phyloP scores from a whole-genome alignment of 768 basidiomycete genomes.

The Boletus pseudopeckii region DNA sequence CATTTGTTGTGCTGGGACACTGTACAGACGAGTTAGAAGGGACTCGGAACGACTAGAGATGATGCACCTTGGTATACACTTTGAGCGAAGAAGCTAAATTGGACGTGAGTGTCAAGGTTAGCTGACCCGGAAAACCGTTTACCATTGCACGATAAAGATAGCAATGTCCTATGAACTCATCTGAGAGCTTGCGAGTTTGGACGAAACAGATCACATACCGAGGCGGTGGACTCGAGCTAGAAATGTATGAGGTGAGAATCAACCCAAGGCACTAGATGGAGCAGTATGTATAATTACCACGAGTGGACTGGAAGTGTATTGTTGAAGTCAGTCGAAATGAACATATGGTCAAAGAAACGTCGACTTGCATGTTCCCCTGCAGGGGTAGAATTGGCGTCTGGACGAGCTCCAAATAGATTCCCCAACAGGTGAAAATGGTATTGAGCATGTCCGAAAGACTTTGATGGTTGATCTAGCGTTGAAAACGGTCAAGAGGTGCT shows the following conservation, averaged over 20 bases:
- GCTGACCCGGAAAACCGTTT: background rate
- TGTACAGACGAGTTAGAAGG: background rate
- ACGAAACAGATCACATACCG: slow-evolving; percentile 3
- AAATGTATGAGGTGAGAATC: background rate
- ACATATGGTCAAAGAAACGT: background rate
- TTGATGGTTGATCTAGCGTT: background rate
- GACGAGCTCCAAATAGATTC: slow-evolving; percentile 6
- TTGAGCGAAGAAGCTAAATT: slow-evolving; percentile 9
- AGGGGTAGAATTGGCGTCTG: background rate
- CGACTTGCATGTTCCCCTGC: slow-evolving; percentile 5
- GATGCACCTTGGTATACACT: slow-evolving; percentile 8
- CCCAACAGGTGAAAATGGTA: slow-evolving; percentile 8
- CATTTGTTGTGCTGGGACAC: slow-evolving; percentile 11
- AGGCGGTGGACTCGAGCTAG: slow-evolving; percentile 14
- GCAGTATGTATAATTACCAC: slow-evolving; percentile 4
- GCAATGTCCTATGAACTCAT: background rate
- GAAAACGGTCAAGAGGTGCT: background rate
- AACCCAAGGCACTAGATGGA: background rate
- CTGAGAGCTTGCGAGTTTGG: background rate
- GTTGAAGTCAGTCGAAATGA: background rate
- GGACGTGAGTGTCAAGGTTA: background rate
- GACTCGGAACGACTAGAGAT: background rate
- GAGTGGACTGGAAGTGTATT: slow-evolving; percentile 1
- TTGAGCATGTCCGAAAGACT: slow-evolving; percentile 16
- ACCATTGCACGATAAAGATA: slow-evolving; percentile 17